Conservation (phyloP, 306 rosid species). For the Coriaria nepalensis region DNA sequence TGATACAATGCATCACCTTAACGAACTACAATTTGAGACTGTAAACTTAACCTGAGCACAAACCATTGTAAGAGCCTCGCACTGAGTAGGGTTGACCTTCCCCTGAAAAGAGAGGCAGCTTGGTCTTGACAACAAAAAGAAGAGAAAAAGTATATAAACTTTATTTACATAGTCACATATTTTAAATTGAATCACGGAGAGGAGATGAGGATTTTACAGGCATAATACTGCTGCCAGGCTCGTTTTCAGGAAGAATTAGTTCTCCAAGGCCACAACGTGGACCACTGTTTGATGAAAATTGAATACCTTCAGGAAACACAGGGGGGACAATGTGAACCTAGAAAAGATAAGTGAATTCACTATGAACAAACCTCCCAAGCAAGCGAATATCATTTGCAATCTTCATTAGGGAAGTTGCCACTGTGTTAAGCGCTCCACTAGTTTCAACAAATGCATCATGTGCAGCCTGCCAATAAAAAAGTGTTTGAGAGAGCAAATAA, state of each 20-base stretch:
- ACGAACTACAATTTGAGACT: not conserved
- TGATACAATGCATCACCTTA: slow-evolving; percentile 5
- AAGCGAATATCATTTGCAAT: slow-evolving; percentile 89
- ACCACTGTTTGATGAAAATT: slow-evolving; percentile 46
- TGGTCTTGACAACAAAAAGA: slow-evolving; percentile 10
- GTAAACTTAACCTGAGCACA: slow-evolving; percentile 78
- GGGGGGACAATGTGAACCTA: not conserved
- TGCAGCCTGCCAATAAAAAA: slow-evolving; percentile 63
- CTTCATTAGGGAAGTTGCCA: slow-evolving; percentile 86
- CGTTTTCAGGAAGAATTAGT: slow-evolving; percentile 96
- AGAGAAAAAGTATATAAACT: not conserved
- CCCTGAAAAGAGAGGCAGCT: slow-evolving; percentile 52
- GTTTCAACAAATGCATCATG: slow-evolving; percentile 94
- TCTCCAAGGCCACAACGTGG: slow-evolving; percentile 99
- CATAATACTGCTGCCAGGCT: slow-evolving; percentile 99
- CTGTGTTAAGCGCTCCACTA: slow-evolving; percentile 85
- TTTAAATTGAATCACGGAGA: not conserved
- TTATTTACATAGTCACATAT: no score
- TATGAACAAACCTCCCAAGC: slow-evolving; percentile 64
- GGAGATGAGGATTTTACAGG: slow-evolving; percentile 50
- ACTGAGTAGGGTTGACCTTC: slow-evolving; percentile 98
- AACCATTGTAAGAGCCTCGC: slow-evolving; percentile 99
- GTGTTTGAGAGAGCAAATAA: slow-evolving; percentile 8
- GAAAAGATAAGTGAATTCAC: not conserved
- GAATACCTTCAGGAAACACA: slow-evolving; percentile 11